Percentiles rank a stretch among this genome's conserved stretches.
Evolutionary conservation across 2,329 filamentous ascomycete genomes (phyloP).

Genomic region (Venturia pyrina): DNA sequence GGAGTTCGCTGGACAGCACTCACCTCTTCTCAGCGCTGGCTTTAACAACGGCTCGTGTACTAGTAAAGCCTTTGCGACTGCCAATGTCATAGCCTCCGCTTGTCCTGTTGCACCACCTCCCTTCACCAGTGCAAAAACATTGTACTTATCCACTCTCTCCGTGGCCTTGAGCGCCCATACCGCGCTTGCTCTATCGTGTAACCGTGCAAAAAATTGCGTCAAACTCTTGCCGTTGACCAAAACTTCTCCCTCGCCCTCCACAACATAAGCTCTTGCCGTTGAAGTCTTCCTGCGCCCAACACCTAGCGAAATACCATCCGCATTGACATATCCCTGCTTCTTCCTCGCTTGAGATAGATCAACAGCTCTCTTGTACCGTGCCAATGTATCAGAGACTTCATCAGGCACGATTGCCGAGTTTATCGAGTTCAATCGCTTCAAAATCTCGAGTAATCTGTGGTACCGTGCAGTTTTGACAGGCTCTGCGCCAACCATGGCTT

Average conservation of each 20-base stretch:
- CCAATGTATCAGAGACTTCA: constrained; percentile 56
- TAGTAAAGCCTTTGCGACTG: constrained; percentile 75
- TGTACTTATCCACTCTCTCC: constrained; percentile 86
- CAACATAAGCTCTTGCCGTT: constrained; percentile 72
- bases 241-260: constrained; percentile 87
- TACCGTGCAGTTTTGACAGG: constrained; percentile 58
- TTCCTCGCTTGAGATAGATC: constrained; percentile 58
- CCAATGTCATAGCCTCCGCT: constrained; percentile 86
- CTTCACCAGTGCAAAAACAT: constrained; percentile 75
- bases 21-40: constrained; percentile 78
- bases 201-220: constrained; percentile 67
- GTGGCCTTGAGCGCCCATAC: constrained; percentile 83
- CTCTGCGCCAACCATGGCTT: constrained; percentile 35
- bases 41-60: constrained; percentile 91
- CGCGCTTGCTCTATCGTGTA: constrained; percentile 91
- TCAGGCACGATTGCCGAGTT: constrained; percentile 65
- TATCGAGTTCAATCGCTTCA: constrained; percentile 76
- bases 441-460: constrained; percentile 61
- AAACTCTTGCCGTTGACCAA: constrained; percentile 85
- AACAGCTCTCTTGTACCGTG: constrained; percentile 63
- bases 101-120: constrained; percentile 92
- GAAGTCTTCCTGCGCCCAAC: constrained; percentile 83
- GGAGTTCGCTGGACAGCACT: constrained; percentile 27
- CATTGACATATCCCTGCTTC: constrained; percentile 59
- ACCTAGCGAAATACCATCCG: constrained; percentile 66